Conservation (phyloP, 208 protist species). For the Wallacemonas sp. region DNA sequence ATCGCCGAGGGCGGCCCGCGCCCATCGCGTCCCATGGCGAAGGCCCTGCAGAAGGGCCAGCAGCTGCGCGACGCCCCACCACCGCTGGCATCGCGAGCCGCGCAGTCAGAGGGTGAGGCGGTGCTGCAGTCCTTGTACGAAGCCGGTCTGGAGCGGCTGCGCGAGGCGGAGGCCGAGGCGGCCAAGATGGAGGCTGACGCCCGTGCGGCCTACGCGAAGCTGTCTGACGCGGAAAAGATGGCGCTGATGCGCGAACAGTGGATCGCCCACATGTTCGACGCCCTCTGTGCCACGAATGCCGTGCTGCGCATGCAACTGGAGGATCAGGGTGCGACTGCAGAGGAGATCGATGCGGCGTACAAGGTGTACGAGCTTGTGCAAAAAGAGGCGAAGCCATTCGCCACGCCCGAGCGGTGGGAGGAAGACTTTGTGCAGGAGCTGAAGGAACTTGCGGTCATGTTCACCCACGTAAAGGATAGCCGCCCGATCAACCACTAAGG, state of each 20-base stretch:
- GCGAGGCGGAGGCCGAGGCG: slow-evolving; percentile 17
- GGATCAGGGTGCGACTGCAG: slow-evolving; percentile 3
- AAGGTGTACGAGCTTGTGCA: slow-evolving; percentile 37
- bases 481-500: slow-evolving; percentile 19
- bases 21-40: slow-evolving; percentile 11
- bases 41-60: slow-evolving; percentile 14
- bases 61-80: slow-evolving; percentile 17
- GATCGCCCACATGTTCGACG: slow-evolving; percentile 52
- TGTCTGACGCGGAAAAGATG: slow-evolving; percentile 29
- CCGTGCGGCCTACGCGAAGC: slow-evolving; percentile 28
- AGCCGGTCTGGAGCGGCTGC: slow-evolving; percentile 19
- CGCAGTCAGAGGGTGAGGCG: slow-evolving; percentile 6
- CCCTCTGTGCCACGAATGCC: slow-evolving; percentile 54
- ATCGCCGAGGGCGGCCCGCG: slow-evolving; percentile 26
- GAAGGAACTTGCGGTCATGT: slow-evolving; percentile 45
- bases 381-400: slow-evolving; percentile 13
- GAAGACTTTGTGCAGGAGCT: slow-evolving; percentile 51
- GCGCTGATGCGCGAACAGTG: slow-evolving; percentile 21
- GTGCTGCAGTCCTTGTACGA: slow-evolving; percentile 49
- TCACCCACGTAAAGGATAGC: slow-evolving; percentile 32
- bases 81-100: slow-evolving; percentile 14
- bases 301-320: slow-evolving; percentile 51
- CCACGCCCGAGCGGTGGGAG: slow-evolving; percentile 37
- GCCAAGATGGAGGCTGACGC: slow-evolving; percentile 9
- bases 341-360: slow-evolving; percentile 40